A percentile compares a stretch with the other conserved stretches of the same genome.
phyloP scores from a whole-genome alignment of 257 asterid genomes.

The Solanum etuberosum region DNA sequence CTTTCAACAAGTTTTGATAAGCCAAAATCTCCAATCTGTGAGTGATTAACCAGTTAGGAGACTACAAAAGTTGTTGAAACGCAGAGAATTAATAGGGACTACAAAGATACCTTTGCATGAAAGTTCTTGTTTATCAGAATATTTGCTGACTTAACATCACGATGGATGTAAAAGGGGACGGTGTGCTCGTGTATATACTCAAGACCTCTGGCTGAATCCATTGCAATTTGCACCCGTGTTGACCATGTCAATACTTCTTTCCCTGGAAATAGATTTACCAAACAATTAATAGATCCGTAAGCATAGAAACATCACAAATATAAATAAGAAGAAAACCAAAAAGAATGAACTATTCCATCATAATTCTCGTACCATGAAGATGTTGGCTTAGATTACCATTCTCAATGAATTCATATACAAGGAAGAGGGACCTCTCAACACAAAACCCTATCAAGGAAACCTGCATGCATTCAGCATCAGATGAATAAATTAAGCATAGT shows the following conservation, averaged over 20 bases:
- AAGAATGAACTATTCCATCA: neutral
- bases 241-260: slow-evolving; percentile 71
- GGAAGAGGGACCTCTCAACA: slow-evolving; percentile 86
- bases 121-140: slow-evolving; percentile 71
- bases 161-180: slow-evolving; percentile 84
- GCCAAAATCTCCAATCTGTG: slow-evolving; percentile 90
- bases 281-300: neutral
- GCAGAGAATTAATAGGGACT: neutral
- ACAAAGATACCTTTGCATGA: slow-evolving; percentile 60
- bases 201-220: slow-evolving; percentile 94
- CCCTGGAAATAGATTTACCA: slow-evolving; percentile 24
- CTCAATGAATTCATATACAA: slow-evolving; percentile 79
- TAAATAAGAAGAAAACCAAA: neutral
- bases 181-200: slow-evolving; percentile 96
- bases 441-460: slow-evolving; percentile 93
- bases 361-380: slow-evolving; percentile 60
- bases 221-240: slow-evolving; percentile 80
- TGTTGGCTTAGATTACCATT: slow-evolving; percentile 86
- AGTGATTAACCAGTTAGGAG: neutral
- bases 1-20: slow-evolving; percentile 82
- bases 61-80: neutral
- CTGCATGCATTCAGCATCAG: slow-evolving; percentile 20
- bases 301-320: neutral
- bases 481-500: neutral
- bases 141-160: slow-evolving; percentile 90